phyloP scores from a whole-genome alignment of 2,329 filamentous ascomycete species.

The Lecanosticta acicola region DNA sequence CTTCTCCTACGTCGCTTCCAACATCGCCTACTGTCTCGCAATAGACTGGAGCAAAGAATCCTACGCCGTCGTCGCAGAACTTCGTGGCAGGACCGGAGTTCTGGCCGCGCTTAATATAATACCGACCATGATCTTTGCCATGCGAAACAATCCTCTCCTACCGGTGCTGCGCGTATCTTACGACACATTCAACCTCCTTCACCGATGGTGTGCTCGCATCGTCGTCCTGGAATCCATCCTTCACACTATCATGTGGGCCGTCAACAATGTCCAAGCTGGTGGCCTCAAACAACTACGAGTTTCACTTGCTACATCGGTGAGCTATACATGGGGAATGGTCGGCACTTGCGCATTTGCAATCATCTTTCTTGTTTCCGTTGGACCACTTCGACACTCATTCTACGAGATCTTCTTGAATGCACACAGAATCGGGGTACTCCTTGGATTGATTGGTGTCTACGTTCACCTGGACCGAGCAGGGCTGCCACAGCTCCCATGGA shows the following conservation, averaged over 20 bases:
- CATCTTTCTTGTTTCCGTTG: slow-evolving; percentile 65
- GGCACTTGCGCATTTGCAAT: slow-evolving; percentile 56
- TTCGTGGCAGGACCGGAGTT: slow-evolving; percentile 79
- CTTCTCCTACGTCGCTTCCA: slow-evolving; percentile 61
- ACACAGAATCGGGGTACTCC: slow-evolving; percentile 69
- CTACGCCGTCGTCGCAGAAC: slow-evolving; percentile 64
- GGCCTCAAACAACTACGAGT: slow-evolving; percentile 56
- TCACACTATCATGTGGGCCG: slow-evolving; percentile 67
- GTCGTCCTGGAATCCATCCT: slow-evolving; percentile 63
- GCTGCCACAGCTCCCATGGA: slow-evolving; percentile 65
- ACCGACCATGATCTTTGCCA: slow-evolving; percentile 79
- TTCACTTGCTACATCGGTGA: slow-evolving; percentile 53
- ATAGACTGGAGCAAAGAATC: slow-evolving; percentile 48
- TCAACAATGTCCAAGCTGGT: slow-evolving; percentile 56
- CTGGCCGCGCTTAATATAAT: slow-evolving; percentile 87
- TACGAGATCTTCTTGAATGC: slow-evolving; percentile 91
- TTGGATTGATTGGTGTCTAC: slow-evolving; percentile 67
- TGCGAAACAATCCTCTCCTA: slow-evolving; percentile 91
- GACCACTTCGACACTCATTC: slow-evolving; percentile 83
- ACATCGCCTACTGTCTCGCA: slow-evolving; percentile 69
- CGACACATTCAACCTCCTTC: slow-evolving; percentile 89
- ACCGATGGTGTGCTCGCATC: slow-evolving; percentile 75
- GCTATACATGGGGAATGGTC: slow-evolving; percentile 60
- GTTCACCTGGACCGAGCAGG: slow-evolving; percentile 66
- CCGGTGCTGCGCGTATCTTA: slow-evolving; percentile 77